Evolutionary conservation across 1,284 basidiomycete species (phyloP), one percentile per base, ranked within the genome.

Genomic region (Cutaneotrichosporon daszewskae): DNA sequence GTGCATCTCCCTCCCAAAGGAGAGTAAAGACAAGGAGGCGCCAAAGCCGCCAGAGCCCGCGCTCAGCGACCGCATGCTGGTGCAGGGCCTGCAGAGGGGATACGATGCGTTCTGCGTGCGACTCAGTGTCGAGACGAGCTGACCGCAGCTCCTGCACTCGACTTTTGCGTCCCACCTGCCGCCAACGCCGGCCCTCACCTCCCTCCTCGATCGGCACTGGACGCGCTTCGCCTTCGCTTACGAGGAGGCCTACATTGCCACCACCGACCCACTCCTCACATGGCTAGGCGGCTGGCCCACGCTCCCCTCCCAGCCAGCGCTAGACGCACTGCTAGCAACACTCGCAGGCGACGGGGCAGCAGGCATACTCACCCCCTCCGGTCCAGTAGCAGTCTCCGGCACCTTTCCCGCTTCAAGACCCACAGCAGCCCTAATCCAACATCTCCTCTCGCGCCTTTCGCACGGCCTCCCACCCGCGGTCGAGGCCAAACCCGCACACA

Each of bases 91-190:
- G 12, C 32, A 49, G 25, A 39, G 54, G 23, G 66, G 65, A 2
- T 67, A 67, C 27, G 61, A 59, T n/a, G 66, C 67, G 37, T 67
- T 64, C 37, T 38, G 51, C 20, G 65, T 68, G 34, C 43, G 64
- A 7, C 14, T n/a, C 28, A 11, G 13, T 9, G 7, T 2, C 29
- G 40, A 5, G 40, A 57, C 2, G n/a, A 43, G 2, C 24, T 49
- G 39, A 36, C 33, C 1, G 4, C 29, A 66, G 64, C 54, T 67
- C 3, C 49, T 64, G 8, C 56, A 69, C 37, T 55, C 55, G 1
- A 36, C 59, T 1, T 40, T 67, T 3, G 26, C 27, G 5, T 31
- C 37, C 11, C 56, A 61, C 13, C 17, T 53, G 1, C 53, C 57
- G 1, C 40, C 54, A 0, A 50, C 63, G 1, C 27, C 50, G 0